phyloP scores from a whole-genome alignment of 192 early-diverging fungal species.

The Phycomyces nitens region DNA sequence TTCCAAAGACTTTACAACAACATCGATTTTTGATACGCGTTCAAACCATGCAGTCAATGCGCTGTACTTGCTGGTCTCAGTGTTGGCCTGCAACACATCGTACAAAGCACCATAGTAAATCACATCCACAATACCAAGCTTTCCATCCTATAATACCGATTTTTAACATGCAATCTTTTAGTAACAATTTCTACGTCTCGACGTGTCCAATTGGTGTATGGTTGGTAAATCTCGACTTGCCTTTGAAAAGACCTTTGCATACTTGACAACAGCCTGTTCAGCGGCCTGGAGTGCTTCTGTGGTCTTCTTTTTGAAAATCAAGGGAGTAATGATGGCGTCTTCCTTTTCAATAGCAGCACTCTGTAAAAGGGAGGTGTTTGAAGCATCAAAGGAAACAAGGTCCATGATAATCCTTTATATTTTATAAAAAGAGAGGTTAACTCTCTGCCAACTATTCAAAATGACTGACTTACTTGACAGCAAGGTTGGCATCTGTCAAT shows the following conservation, averaged over 20 bases:
- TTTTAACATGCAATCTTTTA: too few species aligned
- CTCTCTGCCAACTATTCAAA: not conserved
- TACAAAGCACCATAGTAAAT: slow-evolving; percentile 25
- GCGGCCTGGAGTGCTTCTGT: slow-evolving; percentile 8
- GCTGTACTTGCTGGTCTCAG: slow-evolving; percentile 16
- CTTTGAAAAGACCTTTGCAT: slow-evolving; percentile 14
- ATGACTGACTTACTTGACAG: slow-evolving; percentile 17
- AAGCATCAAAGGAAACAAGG: slow-evolving; percentile 7
- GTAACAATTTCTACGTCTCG: not conserved
- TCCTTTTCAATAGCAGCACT: slow-evolving; percentile 22
- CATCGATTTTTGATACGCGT: slow-evolving; percentile 7
- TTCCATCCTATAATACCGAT: slow-evolving; percentile 20
- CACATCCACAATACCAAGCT: slow-evolving; percentile 12
- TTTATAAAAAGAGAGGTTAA: not conserved
- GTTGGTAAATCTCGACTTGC: slow-evolving; percentile 1
- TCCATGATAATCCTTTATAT: slow-evolving; percentile 15
- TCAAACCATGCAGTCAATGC: slow-evolving; percentile 16
- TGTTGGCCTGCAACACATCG: slow-evolving; percentile 16
- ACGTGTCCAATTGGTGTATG: not conserved
- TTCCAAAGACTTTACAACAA: slow-evolving; percentile 6
- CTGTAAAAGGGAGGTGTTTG: slow-evolving; percentile 7
- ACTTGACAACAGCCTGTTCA: not conserved
- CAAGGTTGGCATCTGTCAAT: slow-evolving; percentile 22
- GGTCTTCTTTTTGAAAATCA: slow-evolving; percentile 23
- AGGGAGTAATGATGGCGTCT: slow-evolving; percentile 2